Conservation (phyloP, 805 yeast genomes). For the Candida krabiensis region DNA sequence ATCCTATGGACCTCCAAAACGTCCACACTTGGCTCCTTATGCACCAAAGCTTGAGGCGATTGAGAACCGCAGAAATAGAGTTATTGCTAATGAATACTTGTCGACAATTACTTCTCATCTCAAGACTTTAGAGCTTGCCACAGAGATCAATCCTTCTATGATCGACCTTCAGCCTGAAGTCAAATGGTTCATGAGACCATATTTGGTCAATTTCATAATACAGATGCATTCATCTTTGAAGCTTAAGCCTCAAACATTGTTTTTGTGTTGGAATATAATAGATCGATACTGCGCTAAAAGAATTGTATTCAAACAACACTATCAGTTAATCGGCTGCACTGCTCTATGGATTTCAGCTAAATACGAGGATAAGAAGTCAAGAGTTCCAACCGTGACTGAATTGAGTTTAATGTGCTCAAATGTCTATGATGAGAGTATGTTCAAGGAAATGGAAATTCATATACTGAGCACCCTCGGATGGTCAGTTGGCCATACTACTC, state of each 20-base stretch:
- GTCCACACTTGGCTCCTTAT: constrained; percentile 33
- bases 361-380: constrained; percentile 58
- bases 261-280: constrained; percentile 68
- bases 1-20: constrained; percentile 37
- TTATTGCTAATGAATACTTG: constrained; percentile 43
- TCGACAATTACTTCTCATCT: constrained; percentile 39
- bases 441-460: constrained; percentile 48
- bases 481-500: constrained; percentile 44
- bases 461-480: constrained; percentile 41
- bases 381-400: constrained; percentile 58
- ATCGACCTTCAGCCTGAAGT: constrained; percentile 89
- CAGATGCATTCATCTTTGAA: constrained; percentile 61
- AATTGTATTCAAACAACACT: constrained; percentile 79
- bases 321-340: constrained; percentile 87
- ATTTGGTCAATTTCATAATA: constrained; percentile 75
- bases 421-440: constrained; percentile 51
- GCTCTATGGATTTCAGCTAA: constrained; percentile 93
- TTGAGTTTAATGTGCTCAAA: constrained; percentile 55
- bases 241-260: constrained; percentile 67
- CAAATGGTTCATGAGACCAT: constrained; percentile 67
- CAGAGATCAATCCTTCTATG: constrained; percentile 46
- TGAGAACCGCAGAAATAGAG: constrained; percentile 46
- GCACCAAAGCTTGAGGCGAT: constrained; percentile 45
- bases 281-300: constrained; percentile 91
- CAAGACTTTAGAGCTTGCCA: constrained; percentile 40